Evolutionary conservation across 2,329 filamentous ascomycete genomes (phyloP), one percentile per base, ranked within the genome.

Genomic region (Hypoxylon sp.): DNA sequence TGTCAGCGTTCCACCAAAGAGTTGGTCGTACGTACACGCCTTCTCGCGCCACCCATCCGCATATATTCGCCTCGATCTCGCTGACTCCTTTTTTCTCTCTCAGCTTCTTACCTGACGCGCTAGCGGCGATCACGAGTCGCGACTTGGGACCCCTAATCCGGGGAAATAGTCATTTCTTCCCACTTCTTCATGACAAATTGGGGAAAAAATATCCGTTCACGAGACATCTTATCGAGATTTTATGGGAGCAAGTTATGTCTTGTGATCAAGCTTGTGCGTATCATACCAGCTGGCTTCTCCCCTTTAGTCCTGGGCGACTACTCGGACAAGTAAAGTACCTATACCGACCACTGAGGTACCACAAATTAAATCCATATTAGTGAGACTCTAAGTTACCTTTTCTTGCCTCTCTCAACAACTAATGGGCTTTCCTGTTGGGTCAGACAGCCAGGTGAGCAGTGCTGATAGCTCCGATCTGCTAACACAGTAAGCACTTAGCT

Each of bases 91-190:
- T 41, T 3, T 17, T 17, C 38, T 11, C n/a, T n/a, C n/a, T 43
- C 38, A 43, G 38, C 38, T 21, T 43, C 38, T 19, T 43, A 21
- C 3, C 38, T 21, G 17, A 43, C 38, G 38, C 38, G 38, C 38
- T 43, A 43, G 17, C 7, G 14, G 17, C 17, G 17, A 43, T 43
- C 38, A 43, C 38, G 38, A 21, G 38, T 19, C 38, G 38, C 17
- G 38, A 43, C 17, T 43, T 43, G 38, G 38, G 38, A 19, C 38
- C 38, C 38, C 38, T 43, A 43, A 43, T 43, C 17, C 17, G 36
- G 36, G 36, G 36, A 41, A 41, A n/a, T 10, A 9, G 17, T 7
- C 10, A 19, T n/a, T n/a, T 43, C 3, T 10, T 19, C 36, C n/a
- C n/a, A n/a, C 7, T 43, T 19, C 38, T 43, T 9, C 38, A 10